Percentiles rank a stretch among this genome's conserved stretches.
Conservation (phyloP, 768 basidiomycete species). For the Lactarius indigo region DNA sequence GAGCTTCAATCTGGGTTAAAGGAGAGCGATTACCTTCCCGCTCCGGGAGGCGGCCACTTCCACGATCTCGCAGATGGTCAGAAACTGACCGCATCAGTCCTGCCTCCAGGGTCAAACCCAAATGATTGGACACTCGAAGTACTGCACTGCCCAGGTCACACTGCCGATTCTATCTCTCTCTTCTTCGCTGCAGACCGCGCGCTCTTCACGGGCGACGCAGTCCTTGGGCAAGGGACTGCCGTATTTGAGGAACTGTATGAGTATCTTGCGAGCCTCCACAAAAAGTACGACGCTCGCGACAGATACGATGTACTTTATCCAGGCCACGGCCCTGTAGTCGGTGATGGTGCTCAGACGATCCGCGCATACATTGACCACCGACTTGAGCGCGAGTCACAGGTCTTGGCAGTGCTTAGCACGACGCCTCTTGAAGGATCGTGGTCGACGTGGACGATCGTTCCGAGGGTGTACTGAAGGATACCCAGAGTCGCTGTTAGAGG, state of each 20-base stretch:
- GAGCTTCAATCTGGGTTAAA: slow-evolving; percentile 41
- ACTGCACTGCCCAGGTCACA: slow-evolving; percentile 88
- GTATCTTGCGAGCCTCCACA: slow-evolving; percentile 64
- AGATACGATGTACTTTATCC: slow-evolving; percentile 66
- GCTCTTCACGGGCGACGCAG: slow-evolving; percentile 87
- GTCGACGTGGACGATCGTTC: slow-evolving; percentile 67
- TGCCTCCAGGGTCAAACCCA: slow-evolving; percentile 9
- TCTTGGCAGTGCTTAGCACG: slow-evolving; percentile 50
- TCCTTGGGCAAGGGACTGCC: slow-evolving; percentile 87
- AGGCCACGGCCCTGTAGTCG: slow-evolving; percentile 80
- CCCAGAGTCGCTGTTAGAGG: slow-evolving; percentile 64
- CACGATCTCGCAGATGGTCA: slow-evolving; percentile 62
- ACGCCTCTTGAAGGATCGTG: slow-evolving; percentile 37
- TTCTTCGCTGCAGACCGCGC: slow-evolving; percentile 64
- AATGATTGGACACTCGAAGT: slow-evolving; percentile 48
- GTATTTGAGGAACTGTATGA: slow-evolving; percentile 79
- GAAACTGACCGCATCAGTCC: slow-evolving; percentile 37
- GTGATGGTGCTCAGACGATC: slow-evolving; percentile 58
- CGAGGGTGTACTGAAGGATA: slow-evolving; percentile 66
- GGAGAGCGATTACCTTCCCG: slow-evolving; percentile 44
- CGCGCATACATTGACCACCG: slow-evolving; percentile 76
- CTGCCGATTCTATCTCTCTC: slow-evolving; percentile 77
- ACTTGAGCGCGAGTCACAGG: slow-evolving; percentile 74
- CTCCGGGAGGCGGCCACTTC: slow-evolving; percentile 40
- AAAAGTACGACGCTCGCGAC: slow-evolving; percentile 39